These are phyloP conservation scores for Ceratocystis ficicola DNA, from an alignment of 2,329 filamentous ascomycete genomes.

Conservation along the genomic window DNA sequence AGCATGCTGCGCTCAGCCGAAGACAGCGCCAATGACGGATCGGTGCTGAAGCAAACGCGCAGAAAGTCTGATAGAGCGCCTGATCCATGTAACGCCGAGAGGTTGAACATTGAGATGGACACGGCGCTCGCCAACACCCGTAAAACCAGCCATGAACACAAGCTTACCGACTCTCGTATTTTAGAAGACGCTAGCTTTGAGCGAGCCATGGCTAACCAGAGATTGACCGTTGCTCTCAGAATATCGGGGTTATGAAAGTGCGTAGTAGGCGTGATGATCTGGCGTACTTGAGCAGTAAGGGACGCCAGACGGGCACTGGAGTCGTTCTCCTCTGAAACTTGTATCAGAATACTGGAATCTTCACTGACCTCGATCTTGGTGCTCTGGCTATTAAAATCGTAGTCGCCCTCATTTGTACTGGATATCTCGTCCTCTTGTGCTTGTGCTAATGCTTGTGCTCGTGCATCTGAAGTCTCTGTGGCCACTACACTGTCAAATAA, in stretches of 20 bases:
- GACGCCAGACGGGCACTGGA: conserved; percentile 1
- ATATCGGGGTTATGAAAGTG: conserved; percentile 51
- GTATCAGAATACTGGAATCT: background rate
- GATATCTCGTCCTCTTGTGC: background rate
- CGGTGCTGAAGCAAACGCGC: conserved; percentile 44
- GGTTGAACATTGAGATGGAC: conserved; percentile 53
- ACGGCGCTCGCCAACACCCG: conserved; percentile 49
- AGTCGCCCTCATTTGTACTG: background rate
- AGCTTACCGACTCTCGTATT: conserved; percentile 34
- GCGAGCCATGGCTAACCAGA: conserved; percentile 52
- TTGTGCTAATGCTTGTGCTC: background rate
- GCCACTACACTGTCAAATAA: conserved; percentile 46
- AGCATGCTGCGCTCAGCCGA: conserved; percentile 47
- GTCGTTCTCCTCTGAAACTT: background rate
- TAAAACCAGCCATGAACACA: conserved; percentile 52
- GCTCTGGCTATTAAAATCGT: background rate
- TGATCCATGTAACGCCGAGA: conserved; percentile 58
- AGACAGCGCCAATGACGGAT: conserved; percentile 29
- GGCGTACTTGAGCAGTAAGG: conserved; percentile 30
- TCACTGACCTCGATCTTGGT: background rate
- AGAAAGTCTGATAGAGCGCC: conserved; percentile 57
- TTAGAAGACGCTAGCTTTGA: conserved; percentile 23
- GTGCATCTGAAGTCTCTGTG: background rate
- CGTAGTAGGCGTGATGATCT: conserved; percentile 40
- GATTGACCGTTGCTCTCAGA: conserved; percentile 47